phyloP scores from a whole-genome alignment of 2,329 filamentous ascomycete species.

The Endoconidiophora laricicola region DNA sequence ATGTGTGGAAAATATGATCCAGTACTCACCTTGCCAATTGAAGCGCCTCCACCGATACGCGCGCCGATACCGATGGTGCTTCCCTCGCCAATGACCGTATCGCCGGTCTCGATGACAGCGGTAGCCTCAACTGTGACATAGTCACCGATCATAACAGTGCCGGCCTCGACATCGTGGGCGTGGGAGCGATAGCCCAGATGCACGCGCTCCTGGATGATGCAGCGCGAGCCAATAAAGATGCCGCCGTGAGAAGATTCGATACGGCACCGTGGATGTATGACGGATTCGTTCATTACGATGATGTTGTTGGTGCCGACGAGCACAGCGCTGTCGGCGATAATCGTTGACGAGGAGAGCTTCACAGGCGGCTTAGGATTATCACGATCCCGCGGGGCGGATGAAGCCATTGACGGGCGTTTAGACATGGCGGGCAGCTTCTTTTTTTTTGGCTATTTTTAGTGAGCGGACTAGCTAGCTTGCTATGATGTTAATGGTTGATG shows the following conservation, averaged over 20 bases:
- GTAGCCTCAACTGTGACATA: constrained; percentile 46
- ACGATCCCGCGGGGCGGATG: constrained; percentile 33
- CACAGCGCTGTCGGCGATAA: constrained; percentile 45
- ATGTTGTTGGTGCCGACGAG: constrained; percentile 61
- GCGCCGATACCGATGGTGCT: constrained; percentile 42
- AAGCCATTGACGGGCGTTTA: constrained; percentile 41
- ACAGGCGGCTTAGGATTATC: constrained; percentile 38
- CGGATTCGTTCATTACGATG: constrained; percentile 56
- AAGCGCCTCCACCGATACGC: constrained; percentile 41
- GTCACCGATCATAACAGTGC: constrained; percentile 41
- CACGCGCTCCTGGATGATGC: constrained; percentile 60
- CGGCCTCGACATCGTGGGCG: constrained; percentile 17
- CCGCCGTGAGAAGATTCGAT: constrained; percentile 65
- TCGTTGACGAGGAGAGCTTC: constrained; percentile 41
- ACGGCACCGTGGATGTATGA: constrained; percentile 73
- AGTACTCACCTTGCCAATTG: constrained; percentile 42
- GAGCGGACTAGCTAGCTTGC: not conserved
- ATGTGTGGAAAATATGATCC: not conserved
- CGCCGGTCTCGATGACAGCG: constrained; percentile 43
- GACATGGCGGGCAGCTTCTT: constrained; percentile 5
- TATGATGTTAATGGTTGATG: not conserved
- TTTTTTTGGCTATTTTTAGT: too few species aligned
- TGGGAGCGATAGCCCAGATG: constrained; percentile 31
- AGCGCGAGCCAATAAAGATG: constrained; percentile 64
- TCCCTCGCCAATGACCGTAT: constrained; percentile 44